Base-by-base conservation (phyloP, 2,329 filamentous ascomycete species). In the Epichloe elymi region DNA sequence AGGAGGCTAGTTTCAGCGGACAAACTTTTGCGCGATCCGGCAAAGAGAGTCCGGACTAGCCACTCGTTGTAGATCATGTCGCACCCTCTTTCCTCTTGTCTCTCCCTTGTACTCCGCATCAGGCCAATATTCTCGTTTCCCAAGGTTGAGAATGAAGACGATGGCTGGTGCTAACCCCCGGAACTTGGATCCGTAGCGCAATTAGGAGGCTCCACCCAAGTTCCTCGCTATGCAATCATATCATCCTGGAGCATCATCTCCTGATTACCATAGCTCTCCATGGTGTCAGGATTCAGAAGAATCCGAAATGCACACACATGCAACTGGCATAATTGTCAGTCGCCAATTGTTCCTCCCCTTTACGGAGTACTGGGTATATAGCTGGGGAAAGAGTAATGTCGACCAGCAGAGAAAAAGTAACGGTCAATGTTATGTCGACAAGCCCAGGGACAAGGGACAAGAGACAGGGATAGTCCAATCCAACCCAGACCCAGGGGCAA, bases 41-140 rank as follows among this genome's bases (percentile, higher is more conserved):
- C 42, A 46, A 40, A 46, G 26, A 20, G 44, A n/a, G n/a, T n/a
- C n/a, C n/a, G 33, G 19, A 38, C 26, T 12, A 17, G 35, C 26
- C 35, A 37, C 23, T 26, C 12, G 49, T 38, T 38, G 40, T 12
- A 43, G 42, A 42, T 38, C 41, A 12, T 26, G 36, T 33, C 45
- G 38, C 40, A 46, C 40, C 46, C 46, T 49, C 20, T 52, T 49
- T 37, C 26, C 40, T 45, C 40, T 36, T 48, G 38, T 47, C 38
- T 39, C 49, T 51, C 43, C 49, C 30, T 47, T 45, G 35, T 46
- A 15, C 17, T n/a, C 23, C 6, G 7, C 7, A 8, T 19, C 19
- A 36, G 15, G n/a, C 47, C 19, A 35, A 15, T 30, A 35, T 23
- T 23, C 26, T 37, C 30, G 36, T 23, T 42, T 43, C 14, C 43